These are phyloP conservation scores for Colletotrichum liriopes DNA, from an alignment of 2,329 filamentous ascomycete species.

Conservation along the genomic window DNA sequence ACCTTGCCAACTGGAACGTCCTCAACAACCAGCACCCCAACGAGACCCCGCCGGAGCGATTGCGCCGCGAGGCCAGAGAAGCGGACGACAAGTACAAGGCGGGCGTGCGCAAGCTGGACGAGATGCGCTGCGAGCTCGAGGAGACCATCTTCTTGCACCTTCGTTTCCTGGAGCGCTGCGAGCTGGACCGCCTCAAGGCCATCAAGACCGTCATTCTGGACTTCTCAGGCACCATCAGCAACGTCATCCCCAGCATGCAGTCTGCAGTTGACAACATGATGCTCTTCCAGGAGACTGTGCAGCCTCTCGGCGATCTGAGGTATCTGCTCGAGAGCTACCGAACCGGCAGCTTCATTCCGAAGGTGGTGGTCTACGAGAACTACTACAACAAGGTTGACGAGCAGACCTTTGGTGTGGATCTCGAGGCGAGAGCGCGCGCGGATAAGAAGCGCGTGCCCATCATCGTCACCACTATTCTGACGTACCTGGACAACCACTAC, in stretches of 20 bases:
- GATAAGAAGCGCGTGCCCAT: conserved; percentile 96
- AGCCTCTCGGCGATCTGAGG: conserved; percentile 88
- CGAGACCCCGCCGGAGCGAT: conserved; percentile 88
- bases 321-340: conserved; percentile 98
- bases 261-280: conserved; percentile 99
- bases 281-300: conserved; percentile 99
- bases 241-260: conserved; percentile 96
- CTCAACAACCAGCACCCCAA: conserved; percentile 93
- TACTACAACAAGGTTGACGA: conserved; percentile 99
- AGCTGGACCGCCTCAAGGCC: conserved; percentile 94
- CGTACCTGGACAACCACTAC: conserved; percentile 96
- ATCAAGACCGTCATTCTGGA: conserved; percentile 98
- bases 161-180: conserved; percentile 96
- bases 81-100: conserved; percentile 95
- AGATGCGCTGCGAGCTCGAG: conserved; percentile 93
- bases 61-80: conserved; percentile 90
- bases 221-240: conserved; percentile 97
- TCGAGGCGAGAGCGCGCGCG: conserved; percentile 93
- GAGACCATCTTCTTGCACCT: conserved; percentile 94
- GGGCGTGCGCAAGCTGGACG: conserved; percentile 87
- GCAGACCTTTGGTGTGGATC: conserved; percentile 96
- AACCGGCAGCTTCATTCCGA: conserved; percentile 92
- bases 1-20: conserved; percentile 92
- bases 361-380: conserved; percentile 95
- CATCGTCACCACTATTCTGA: conserved; percentile 92